Evolutionary conservation across 1,284 basidiomycete species (phyloP), one percentile per base, ranked within the genome.

Genomic region (Fomitiporia mediterranea): DNA sequence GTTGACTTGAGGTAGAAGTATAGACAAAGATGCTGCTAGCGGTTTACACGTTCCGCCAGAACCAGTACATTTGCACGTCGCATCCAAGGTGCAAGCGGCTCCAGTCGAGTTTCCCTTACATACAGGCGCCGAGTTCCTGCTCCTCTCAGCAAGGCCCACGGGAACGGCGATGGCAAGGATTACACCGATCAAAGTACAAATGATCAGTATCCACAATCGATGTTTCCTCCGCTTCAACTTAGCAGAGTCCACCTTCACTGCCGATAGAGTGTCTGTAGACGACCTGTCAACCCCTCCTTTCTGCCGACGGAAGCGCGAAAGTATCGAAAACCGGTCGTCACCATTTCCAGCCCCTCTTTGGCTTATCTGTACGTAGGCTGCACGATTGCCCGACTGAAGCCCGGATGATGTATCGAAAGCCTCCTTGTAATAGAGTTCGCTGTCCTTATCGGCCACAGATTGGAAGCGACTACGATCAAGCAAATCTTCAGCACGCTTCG

Each of bases 51-150:
- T 71, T 2, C 69, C 53, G n/a, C 61, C 56, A 8, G 67, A 67
- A 0, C 78, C 74, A 5, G 80, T 79, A 61, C 84, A 86, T 34
- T 79, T 72, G 64, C 83, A 86, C 0, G 81, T 80, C 2, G 82
- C 74, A 69, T 84, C 83, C 15, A 86, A 69, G 64, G 76, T 75
- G 64, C 84, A 86, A 13, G 70, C 62, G 15, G 68, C 69, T 23
- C 84, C 83, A 0, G 75, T 72, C 17, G 73, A 57, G 58, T 75
- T 74, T 8, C 65, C 70, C 4, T 69, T 47, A 62, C 81, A 83
- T 28, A 52, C 66, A 30, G 65, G 58, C 2, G 19, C n/a, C 6
- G 11, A 7, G 34, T 28, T 28, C 54, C 63, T 74, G 62, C 59
- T 64, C 53, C 62, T 68, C 39, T 71, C 56, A 13, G 70, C 68